These are phyloP conservation scores for Puccinia coronata DNA, from an alignment of 1,284 basidiomycete species.

Conservation along the genomic window DNA sequence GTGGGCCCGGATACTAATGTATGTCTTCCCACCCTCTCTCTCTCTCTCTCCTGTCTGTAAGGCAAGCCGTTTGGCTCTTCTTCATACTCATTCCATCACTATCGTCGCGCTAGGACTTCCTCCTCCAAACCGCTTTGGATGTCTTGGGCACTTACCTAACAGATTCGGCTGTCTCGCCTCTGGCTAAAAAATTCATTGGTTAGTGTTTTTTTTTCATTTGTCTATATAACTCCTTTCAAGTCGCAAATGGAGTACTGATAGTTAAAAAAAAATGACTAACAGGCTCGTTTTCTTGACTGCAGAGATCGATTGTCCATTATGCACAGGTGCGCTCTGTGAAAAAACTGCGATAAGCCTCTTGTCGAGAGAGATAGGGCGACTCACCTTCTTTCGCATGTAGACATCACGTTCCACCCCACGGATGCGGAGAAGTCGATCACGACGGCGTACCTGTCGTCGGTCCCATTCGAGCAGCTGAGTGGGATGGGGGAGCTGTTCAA, in stretches of 20 bases:
- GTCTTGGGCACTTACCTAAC: slow-evolving; percentile 56
- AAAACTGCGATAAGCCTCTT: slow-evolving; percentile 19
- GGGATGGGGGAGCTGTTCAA: slow-evolving; percentile 72
- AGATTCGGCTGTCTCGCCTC: slow-evolving; percentile 53
- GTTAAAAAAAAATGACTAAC: slow-evolving; percentile 20
- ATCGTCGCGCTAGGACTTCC: slow-evolving; percentile 22
- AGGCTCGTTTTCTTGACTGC: slow-evolving; percentile 71
- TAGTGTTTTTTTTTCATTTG: neutral
- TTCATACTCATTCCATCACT: neutral
- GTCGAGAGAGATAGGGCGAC: neutral
- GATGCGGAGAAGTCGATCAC: slow-evolving; percentile 73
- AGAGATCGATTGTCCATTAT: slow-evolving; percentile 86
- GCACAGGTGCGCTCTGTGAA: slow-evolving; percentile 63
- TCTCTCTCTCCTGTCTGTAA: slow-evolving; percentile 4
- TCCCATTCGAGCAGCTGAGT: slow-evolving; percentile 77
- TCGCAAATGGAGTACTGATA: neutral
- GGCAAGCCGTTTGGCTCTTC: neutral
- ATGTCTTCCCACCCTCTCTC: slow-evolving; percentile 61
- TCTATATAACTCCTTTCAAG: neutral
- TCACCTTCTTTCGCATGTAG: slow-evolving; percentile 61
- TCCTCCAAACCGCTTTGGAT: slow-evolving; percentile 34
- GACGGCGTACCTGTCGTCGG: slow-evolving; percentile 76
- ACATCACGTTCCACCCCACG: slow-evolving; percentile 80
- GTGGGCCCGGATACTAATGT: slow-evolving; percentile 75
- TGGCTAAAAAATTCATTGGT: slow-evolving; percentile 50